Evolutionary conservation across 805 yeast species (phyloP).

Genomic region (Wickerhamiella musiphila): DNA sequence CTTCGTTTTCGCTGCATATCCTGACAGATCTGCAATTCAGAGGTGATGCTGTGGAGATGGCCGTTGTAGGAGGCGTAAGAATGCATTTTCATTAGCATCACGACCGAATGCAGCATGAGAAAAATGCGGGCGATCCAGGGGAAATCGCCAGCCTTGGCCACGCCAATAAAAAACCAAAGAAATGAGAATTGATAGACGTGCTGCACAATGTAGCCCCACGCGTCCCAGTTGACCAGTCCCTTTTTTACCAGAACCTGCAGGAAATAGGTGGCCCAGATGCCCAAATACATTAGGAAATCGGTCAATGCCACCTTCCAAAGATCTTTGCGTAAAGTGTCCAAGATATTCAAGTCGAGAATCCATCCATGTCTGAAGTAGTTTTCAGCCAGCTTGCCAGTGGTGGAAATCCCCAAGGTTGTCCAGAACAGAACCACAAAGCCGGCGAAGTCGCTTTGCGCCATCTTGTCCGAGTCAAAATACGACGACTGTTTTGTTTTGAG

Average conservation of each 20-base stretch:
- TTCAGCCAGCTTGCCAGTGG: slow-evolving; percentile 31
- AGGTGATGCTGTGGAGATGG: slow-evolving; percentile 33
- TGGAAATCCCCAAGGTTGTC: slow-evolving; percentile 15
- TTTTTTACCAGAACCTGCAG: slow-evolving; percentile 39
- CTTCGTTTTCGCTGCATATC: slow-evolving; percentile 21
- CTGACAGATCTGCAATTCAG: slow-evolving; percentile 7
- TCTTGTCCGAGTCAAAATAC: slow-evolving; percentile 18
- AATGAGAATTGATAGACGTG: slow-evolving; percentile 37
- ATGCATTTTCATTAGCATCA: slow-evolving; percentile 86
- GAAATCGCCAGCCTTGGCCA: slow-evolving; percentile 38
- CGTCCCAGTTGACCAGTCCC: slow-evolving; percentile 39
- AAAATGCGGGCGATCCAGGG: slow-evolving; percentile 91
- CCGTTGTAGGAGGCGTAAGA: slow-evolving; percentile 88
- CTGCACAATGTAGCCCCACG: slow-evolving; percentile 47
- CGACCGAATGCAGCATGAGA: slow-evolving; percentile 66
- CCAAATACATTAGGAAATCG: slow-evolving; percentile 58
- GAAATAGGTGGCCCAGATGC: slow-evolving; percentile 40
- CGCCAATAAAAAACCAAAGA: slow-evolving; percentile 34
- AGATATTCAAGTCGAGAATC: slow-evolving; percentile 35
- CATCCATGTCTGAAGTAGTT: slow-evolving; percentile 32
- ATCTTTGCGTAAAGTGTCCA: slow-evolving; percentile 41
- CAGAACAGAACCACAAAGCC: slow-evolving; percentile 59
- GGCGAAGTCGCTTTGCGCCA: slow-evolving; percentile 29
- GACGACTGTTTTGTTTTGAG: slow-evolving; percentile 13
- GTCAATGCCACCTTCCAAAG: slow-evolving; percentile 50